These are phyloP conservation scores for Lactarius tabidus DNA, from an alignment of 768 basidiomycete genomes.

Conservation along the genomic window DNA sequence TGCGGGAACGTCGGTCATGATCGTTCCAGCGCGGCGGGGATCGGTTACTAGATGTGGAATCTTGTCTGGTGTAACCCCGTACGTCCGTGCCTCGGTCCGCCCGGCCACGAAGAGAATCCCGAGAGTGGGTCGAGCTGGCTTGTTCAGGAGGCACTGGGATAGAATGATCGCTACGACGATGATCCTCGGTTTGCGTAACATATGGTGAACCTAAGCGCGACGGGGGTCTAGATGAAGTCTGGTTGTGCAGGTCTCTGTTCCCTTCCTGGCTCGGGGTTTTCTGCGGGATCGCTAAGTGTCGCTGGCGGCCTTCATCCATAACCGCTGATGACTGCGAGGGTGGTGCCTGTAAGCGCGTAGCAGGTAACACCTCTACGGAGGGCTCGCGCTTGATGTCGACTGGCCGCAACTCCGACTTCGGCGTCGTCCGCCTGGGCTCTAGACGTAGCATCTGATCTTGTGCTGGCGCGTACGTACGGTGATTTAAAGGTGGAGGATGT, in stretches of 20 bases:
- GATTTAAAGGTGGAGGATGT: not conserved
- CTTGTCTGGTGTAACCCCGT: not conserved
- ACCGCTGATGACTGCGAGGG: not conserved
- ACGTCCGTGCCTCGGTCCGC: not conserved
- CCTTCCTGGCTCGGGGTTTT: constrained; percentile 8
- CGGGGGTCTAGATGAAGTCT: not conserved
- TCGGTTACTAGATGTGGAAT: constrained; percentile 8
- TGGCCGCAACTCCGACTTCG: not conserved
- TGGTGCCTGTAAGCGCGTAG: not conserved
- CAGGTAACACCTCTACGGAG: not conserved
- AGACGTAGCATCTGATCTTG: not conserved
- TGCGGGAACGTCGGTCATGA: constrained; percentile 8
- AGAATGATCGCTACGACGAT: not conserved
- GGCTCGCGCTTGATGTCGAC: constrained; percentile 16
- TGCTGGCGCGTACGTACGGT: not conserved
- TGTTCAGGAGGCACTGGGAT: not conserved
- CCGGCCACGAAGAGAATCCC: not conserved
- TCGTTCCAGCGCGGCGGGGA: constrained; percentile 3
- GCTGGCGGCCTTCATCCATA: not conserved
- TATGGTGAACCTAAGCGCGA: not conserved
- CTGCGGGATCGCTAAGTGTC: not conserved
- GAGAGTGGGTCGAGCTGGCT: not conserved
- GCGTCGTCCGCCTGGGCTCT: not conserved
- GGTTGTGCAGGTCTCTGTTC: not conserved
- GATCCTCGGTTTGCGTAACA: constrained; percentile 1